phyloP scores from a whole-genome alignment of 2,329 filamentous ascomycete genomes.

The Ascochyta fabae region DNA sequence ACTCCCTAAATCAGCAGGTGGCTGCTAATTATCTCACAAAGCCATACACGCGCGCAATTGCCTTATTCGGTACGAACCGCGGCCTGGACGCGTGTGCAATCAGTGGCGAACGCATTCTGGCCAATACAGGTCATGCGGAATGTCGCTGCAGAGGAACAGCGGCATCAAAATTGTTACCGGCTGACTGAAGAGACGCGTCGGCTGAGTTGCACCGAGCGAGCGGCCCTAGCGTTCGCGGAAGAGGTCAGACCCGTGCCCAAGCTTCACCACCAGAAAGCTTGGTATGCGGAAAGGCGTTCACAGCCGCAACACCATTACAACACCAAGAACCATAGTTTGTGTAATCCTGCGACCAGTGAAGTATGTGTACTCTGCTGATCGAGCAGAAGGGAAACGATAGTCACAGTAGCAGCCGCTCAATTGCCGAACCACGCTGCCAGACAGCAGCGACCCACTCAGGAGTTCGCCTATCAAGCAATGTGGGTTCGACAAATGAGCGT shows the following conservation, averaged over 20 bases:
- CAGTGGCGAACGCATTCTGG: background rate
- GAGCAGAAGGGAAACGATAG: background rate
- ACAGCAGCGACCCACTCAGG: slow-evolving; percentile 5
- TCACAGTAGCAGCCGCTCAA: background rate
- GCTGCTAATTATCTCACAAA: too few relatives aligned
- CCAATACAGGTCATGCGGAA: background rate
- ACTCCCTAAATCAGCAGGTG: too few relatives aligned
- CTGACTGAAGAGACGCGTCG: background rate
- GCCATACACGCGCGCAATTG: background rate
- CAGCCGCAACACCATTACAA: background rate
- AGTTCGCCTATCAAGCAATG: slow-evolving; percentile 7
- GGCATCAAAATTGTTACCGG: background rate
- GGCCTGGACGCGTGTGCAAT: slow-evolving; percentile 1
- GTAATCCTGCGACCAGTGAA: background rate
- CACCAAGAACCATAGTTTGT: background rate
- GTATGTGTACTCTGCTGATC: slow-evolving; percentile 1
- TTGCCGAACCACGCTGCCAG: slow-evolving; percentile 11
- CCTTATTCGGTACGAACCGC: background rate
- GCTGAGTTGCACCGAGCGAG: slow-evolving; percentile 3
- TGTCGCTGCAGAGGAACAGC: background rate
- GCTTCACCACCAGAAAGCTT: slow-evolving; percentile 12
- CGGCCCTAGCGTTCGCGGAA: background rate
- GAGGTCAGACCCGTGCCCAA: slow-evolving; percentile 10
- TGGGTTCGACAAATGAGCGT: slow-evolving; percentile 14
- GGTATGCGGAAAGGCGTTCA: slow-evolving; percentile 5